A percentile compares a stretch with the other conserved stretches of the same genome.
These are phyloP conservation scores for Aspergillus piperis DNA, from an alignment of 2,329 filamentous ascomycete genomes.

Conservation along the genomic window DNA sequence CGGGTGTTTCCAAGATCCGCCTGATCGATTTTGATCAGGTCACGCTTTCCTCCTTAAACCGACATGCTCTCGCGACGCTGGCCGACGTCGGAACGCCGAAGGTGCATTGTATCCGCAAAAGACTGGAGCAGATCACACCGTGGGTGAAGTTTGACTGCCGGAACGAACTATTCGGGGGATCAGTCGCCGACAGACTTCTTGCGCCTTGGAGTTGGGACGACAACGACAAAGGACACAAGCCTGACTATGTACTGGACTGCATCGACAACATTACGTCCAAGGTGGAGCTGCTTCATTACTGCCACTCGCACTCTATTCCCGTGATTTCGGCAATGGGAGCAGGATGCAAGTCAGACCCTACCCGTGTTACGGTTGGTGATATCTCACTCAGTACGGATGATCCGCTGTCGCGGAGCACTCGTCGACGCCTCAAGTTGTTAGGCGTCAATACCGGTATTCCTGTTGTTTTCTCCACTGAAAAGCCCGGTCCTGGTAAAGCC, in stretches of 20 bases:
- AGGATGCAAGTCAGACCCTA: constrained; percentile 86
- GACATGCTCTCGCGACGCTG: constrained; percentile 92
- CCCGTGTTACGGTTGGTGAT: constrained; percentile 84
- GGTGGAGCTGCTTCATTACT: constrained; percentile 85
- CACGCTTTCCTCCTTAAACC: constrained; percentile 86
- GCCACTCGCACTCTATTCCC: constrained; percentile 71
- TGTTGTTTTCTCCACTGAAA: constrained; percentile 89
- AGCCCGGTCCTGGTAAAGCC: constrained; percentile 86
- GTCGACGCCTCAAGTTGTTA: constrained; percentile 71
- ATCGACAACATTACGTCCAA: constrained; percentile 99
- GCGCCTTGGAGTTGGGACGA: constrained; percentile 61
- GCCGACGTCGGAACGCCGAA: constrained; percentile 93
- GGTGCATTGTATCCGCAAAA: constrained; percentile 76
- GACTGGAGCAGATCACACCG: constrained; percentile 82
- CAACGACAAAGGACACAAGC: constrained; percentile 50
- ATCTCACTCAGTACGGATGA: constrained; percentile 88
- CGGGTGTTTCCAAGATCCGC: constrained; percentile 82
- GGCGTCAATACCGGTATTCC: constrained; percentile 85
- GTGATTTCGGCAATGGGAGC: constrained; percentile 97
- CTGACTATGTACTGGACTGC: constrained; percentile 91
- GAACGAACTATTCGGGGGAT: constrained; percentile 77
- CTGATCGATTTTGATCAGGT: constrained; percentile 98
- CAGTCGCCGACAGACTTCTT: constrained; percentile 67
- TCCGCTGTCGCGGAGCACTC: constrained; percentile 79
- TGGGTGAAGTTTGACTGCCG: constrained; percentile 89